phyloP scores from a whole-genome alignment of 805 yeast species.

The Tetrapisispora namnaoensis region DNA sequence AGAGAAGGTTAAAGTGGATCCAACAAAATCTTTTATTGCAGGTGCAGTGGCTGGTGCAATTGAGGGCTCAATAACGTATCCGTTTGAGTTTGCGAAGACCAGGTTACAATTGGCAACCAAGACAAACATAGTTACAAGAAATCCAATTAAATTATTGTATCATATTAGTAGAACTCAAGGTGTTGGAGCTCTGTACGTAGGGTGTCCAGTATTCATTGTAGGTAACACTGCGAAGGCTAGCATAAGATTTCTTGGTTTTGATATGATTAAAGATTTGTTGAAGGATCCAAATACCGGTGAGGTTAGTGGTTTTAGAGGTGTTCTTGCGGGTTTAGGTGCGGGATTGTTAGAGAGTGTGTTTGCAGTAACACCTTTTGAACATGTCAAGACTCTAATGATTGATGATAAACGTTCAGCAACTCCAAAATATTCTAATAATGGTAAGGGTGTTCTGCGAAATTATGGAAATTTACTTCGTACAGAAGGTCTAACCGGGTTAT shows the following conservation, averaged over 20 bases:
- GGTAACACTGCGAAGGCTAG: slow-evolving; percentile 96
- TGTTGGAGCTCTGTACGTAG: slow-evolving; percentile 68
- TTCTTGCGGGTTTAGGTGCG: slow-evolving; percentile 95
- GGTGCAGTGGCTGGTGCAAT: slow-evolving; percentile 97
- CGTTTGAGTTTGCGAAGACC: slow-evolving; percentile 95
- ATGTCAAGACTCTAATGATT: slow-evolving; percentile 89
- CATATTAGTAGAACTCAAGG: slow-evolving; percentile 75
- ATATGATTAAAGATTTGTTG: slow-evolving; percentile 65
- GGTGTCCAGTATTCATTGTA: slow-evolving; percentile 92
- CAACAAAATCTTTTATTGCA: slow-evolving; percentile 75
- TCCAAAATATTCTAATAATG: slow-evolving; percentile 64
- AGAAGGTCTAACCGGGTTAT: slow-evolving; percentile 73
- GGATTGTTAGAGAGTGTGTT: slow-evolving; percentile 84
- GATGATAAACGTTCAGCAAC: slow-evolving; percentile 75
- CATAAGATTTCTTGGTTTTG: slow-evolving; percentile 90
- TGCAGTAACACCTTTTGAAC: slow-evolving; percentile 96
- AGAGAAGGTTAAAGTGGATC: slow-evolving; percentile 38
- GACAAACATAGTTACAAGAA: slow-evolving; percentile 54
- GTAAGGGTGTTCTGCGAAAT: slow-evolving; percentile 44
- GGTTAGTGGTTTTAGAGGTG: slow-evolving; percentile 83
- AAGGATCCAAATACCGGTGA: slow-evolving; percentile 74
- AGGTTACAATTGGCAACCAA: slow-evolving; percentile 74
- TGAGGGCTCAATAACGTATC: slow-evolving; percentile 87
- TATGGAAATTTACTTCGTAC: slow-evolving; percentile 49
- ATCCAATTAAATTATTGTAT: slow-evolving; percentile 74